phyloP scores from a whole-genome alignment of 495 filamentous ascomycete genomes.

The Aspergillus steynii region DNA sequence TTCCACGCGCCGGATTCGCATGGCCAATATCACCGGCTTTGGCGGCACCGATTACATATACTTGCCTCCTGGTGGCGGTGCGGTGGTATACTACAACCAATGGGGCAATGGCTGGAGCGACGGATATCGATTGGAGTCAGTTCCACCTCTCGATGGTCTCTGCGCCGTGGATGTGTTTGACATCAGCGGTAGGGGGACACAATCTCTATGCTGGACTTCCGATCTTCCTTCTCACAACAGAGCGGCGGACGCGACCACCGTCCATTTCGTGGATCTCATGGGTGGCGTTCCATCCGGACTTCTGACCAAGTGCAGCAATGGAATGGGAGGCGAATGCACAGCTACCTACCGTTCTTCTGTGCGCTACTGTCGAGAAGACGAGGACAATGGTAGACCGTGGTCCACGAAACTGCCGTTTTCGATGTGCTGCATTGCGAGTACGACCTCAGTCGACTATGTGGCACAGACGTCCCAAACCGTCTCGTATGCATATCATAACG shows the following conservation, averaged over 20 bases:
- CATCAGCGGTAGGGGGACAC: not conserved
- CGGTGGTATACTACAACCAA: not conserved
- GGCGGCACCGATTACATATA: no score
- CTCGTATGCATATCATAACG: constrained; percentile 9
- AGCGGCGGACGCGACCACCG: not conserved
- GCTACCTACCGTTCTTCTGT: constrained; percentile 5
- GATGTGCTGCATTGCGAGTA: not conserved
- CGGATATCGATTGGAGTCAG: not conserved
- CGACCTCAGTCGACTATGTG: not conserved
- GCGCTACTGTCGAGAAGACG: constrained; percentile 4
- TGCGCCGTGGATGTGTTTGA: constrained; percentile 1
- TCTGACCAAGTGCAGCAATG: not conserved
- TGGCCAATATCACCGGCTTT: no score
- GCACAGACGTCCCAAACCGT: not conserved
- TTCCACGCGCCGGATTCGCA: no score
- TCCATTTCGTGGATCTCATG: constrained; percentile 4
- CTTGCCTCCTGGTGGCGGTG: not conserved
- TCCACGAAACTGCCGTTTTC: constrained; percentile 5
- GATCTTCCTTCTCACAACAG: not conserved
- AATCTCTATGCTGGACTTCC: constrained; percentile 5
- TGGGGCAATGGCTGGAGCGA: not conserved
- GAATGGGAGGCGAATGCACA: not conserved
- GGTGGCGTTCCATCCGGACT: not conserved
- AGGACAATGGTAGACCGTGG: constrained; percentile 2
- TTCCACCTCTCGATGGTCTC: not conserved